These are phyloP conservation scores for Colletotrichum higginsianum DNA, from an alignment of 2,329 filamentous ascomycete genomes.

Conservation along the genomic window DNA sequence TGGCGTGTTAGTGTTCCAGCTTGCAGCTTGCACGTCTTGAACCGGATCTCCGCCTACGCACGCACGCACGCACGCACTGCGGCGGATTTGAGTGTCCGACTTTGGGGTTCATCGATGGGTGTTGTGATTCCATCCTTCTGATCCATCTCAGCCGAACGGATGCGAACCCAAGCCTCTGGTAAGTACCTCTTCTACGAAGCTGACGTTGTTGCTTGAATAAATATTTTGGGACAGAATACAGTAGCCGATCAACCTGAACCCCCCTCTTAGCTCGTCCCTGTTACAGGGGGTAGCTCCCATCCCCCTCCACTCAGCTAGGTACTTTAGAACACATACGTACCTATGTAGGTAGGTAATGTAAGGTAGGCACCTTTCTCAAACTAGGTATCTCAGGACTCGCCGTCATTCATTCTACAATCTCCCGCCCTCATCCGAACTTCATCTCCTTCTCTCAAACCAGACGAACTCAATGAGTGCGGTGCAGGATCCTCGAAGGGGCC, in stretches of 20 bases:
- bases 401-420: not conserved
- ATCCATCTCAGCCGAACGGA: too few relatives aligned
- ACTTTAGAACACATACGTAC: too few relatives aligned
- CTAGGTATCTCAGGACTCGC: too few relatives aligned
- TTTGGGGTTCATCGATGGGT: not conserved
- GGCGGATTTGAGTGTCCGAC: not conserved
- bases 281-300: not conserved
- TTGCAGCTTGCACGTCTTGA: slow-evolving; percentile 14
- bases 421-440: not conserved
- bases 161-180: not conserved
- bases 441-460: not conserved
- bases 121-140: too few relatives aligned
- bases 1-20: not conserved
- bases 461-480: slow-evolving; percentile 17
- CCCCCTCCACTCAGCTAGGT: too few relatives aligned
- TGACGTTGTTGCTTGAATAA: not conserved
- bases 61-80: not conserved
- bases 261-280: not conserved
- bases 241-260: not conserved
- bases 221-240: too few relatives aligned
- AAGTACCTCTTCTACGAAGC: not conserved
- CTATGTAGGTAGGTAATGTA: too few relatives aligned
- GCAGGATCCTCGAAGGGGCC: slow-evolving; percentile 8
- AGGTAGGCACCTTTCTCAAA: too few relatives aligned
- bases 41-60: slow-evolving; percentile 7